Evolutionary conservation across 2,329 filamentous ascomycete genomes (phyloP).

Genomic region (Ophiocordyceps camponoti-saundersi): DNA sequence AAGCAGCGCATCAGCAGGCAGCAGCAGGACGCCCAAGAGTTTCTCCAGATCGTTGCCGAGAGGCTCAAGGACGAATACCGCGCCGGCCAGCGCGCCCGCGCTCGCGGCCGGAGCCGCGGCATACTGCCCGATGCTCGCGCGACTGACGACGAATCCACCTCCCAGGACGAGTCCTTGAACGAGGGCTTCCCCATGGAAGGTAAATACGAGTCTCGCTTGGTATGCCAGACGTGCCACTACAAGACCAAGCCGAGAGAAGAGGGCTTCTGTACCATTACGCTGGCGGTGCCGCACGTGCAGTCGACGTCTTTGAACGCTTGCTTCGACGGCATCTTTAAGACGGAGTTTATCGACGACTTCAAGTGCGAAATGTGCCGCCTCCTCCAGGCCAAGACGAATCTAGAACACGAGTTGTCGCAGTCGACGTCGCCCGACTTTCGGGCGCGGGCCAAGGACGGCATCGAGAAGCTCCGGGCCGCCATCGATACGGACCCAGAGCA

Average conservation of each 20-base stretch:
- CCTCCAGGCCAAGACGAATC: constrained; percentile 54
- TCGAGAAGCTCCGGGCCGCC: constrained; percentile 48
- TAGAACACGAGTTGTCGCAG: constrained; percentile 40
- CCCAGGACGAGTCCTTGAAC: constrained; percentile 22
- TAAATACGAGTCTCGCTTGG: constrained; percentile 81
- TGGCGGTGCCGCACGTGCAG: constrained; percentile 73
- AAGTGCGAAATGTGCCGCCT: constrained; percentile 86
- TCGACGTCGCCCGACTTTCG: constrained; percentile 35
- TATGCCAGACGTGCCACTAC: constrained; percentile 81
- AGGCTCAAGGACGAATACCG: constrained; percentile 88
- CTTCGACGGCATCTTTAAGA: constrained; percentile 87
- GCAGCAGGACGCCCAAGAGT: constrained; percentile 96
- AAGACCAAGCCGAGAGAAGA: constrained; percentile 71
- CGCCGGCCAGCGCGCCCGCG: constrained; percentile 59
- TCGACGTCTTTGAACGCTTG: constrained; percentile 73
- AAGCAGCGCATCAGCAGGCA: constrained; percentile 79
- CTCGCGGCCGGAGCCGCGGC: constrained; percentile 26
- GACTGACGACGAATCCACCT: background rate
- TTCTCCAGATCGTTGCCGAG: constrained; percentile 85
- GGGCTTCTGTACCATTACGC: constrained; percentile 78
- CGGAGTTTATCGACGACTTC: constrained; percentile 92
- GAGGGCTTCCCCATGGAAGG: constrained; percentile 86
- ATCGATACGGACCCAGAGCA: constrained; percentile 71
- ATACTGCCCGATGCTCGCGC: constrained; percentile 3
- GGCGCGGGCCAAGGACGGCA: constrained; percentile 34